Conservation (phyloP, 2,329 filamentous ascomycete genomes). For the Colletotrichum musae region DNA sequence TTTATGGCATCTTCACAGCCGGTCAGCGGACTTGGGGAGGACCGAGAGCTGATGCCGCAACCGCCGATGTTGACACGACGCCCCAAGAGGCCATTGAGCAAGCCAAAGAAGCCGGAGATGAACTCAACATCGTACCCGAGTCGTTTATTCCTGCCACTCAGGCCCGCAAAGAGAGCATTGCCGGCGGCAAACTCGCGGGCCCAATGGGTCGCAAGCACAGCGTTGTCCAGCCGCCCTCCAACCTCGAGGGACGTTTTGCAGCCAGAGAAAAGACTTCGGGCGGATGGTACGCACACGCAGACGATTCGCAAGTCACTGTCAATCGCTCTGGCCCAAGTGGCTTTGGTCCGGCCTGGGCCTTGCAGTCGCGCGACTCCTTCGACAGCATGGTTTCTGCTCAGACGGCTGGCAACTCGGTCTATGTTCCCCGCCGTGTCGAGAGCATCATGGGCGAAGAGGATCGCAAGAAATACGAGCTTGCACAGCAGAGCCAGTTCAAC, state of each 20-base stretch:
- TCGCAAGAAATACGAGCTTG: constrained; percentile 79
- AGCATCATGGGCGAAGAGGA: constrained; percentile 86
- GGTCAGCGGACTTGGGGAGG: constrained; percentile 97
- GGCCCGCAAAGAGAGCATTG: constrained; percentile 58
- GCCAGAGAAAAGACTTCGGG: constrained; percentile 77
- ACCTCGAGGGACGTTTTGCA: constrained; percentile 84
- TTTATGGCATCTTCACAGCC: constrained; percentile 95
- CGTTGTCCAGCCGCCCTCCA: constrained; percentile 79
- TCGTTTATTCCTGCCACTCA: constrained; percentile 79
- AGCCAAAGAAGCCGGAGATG: constrained; percentile 84
- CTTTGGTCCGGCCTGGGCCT: constrained; percentile 29
- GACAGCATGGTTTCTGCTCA: constrained; percentile 75
- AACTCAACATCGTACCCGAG: constrained; percentile 90
- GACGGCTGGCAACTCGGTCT: constrained; percentile 72
- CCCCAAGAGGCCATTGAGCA: constrained; percentile 87
- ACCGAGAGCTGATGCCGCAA: constrained; percentile 88
- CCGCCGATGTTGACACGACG: constrained; percentile 82
- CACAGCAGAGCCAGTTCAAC: constrained; percentile 68
- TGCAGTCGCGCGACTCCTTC: constrained; percentile 72
- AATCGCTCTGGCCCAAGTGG: constrained; percentile 32
- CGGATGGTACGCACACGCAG: constrained; percentile 78
- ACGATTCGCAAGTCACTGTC: constrained; percentile 63
- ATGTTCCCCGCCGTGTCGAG: constrained; percentile 78
- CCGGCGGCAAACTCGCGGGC: constrained; percentile 48
- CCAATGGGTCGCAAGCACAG: constrained; percentile 64